Base-by-base conservation (phyloP, 73 alveolate species). In the Paramecium octaurelia region DNA sequence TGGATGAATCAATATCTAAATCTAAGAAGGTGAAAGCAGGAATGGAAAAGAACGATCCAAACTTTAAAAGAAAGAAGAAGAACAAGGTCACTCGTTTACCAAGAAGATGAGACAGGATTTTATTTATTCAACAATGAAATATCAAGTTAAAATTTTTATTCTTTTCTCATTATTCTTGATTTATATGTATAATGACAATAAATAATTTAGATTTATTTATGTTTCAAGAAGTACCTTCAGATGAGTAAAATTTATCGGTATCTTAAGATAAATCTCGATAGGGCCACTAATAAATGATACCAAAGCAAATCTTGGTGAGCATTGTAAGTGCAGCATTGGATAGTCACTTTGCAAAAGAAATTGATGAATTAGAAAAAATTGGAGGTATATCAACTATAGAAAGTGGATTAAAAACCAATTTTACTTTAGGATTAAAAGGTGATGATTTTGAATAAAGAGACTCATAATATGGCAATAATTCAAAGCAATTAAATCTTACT, bases 1-100 rank as follows among this genome's bases (percentile, higher is more conserved):
- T 89, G n/a, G 94, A 89, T 71, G 94, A 89, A 36, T 89, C 91
- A 42, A 80, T 80, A 21, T 80, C 91, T 8, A 80, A 80, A 46
- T 80, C 91, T 11, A 80, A 80, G 58, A 80, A 80, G 24, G 91
- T 80, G 9, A 80, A 80, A 35, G 91, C 91, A 24, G 70, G 75
- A 24, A 80, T 80, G 91, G 91, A 80, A 36, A 80, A 80, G 75
- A 48, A 80, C 10, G 91, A 80, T 46, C 91, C 91, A 18, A 80
- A 80, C 23, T 80, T 80, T 64, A 80, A 80, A 9, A 80, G 91
- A 80, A 80, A 80, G 50, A 80, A 80, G 76, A 80, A 80, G 73
- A 80, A 80, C 23, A 80, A 80, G 54, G 91, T 80, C 5, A 80
- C 91, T 42, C 91, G 91, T 42, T 48, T 80, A 46, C 91, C 91